phyloP scores from a whole-genome alignment of 495 filamentous ascomycete genomes.

The Aspergillus sclerotiicarbonarius region DNA sequence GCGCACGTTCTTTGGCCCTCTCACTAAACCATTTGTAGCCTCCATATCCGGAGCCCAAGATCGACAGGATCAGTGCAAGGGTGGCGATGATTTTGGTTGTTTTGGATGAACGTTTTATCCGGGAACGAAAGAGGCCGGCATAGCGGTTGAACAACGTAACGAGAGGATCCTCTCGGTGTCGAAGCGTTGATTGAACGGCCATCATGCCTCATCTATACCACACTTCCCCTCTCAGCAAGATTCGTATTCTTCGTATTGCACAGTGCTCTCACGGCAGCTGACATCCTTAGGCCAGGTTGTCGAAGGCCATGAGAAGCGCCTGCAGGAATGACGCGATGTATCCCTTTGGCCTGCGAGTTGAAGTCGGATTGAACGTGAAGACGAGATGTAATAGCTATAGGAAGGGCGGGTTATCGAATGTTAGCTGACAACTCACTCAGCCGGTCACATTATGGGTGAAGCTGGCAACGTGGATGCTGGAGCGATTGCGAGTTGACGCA shows the following conservation, averaged over 20 bases:
- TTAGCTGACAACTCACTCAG: slow-evolving; percentile 10
- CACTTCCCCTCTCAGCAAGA: not conserved
- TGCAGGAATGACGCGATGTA: slow-evolving; percentile 7
- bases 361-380: not conserved
- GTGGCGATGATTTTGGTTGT: slow-evolving; percentile 71
- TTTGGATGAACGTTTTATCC: slow-evolving; percentile 60
- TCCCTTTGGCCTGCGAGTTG: not conserved
- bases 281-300: slow-evolving; percentile 17
- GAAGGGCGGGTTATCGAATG: not conserved
- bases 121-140: slow-evolving; percentile 56
- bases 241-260: not conserved
- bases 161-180: slow-evolving; percentile 66
- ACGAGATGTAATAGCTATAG: not conserved
- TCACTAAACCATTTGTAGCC: slow-evolving; percentile 69
- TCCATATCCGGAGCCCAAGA: slow-evolving; percentile 74
- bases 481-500: slow-evolving; percentile 13
- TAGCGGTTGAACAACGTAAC: slow-evolving; percentile 67
- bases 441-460: slow-evolving; percentile 18
- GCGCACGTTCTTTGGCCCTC: slow-evolving; percentile 71
- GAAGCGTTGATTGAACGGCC: slow-evolving; percentile 85
- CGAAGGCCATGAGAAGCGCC: slow-evolving; percentile 18
- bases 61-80: slow-evolving; percentile 67
- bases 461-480: slow-evolving; percentile 7
- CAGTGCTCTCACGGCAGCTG: slow-evolving; percentile 15
- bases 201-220: slow-evolving; percentile 43